Base-by-base conservation (phyloP, 441 rosid species). In the Euphorbia schlechtendalii region DNA sequence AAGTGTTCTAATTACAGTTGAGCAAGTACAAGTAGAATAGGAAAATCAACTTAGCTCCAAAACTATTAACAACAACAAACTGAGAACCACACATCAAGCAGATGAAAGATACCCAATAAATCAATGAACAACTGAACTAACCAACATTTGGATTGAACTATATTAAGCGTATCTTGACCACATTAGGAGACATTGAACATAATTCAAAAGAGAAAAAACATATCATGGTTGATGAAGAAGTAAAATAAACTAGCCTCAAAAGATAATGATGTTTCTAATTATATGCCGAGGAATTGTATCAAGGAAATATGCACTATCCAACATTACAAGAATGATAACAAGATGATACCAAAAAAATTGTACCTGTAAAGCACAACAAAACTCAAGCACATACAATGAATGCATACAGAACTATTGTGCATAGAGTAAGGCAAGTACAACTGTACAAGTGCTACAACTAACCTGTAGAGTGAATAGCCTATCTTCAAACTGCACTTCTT, bases 401-500 rank as follows among this genome's bases (percentile, higher is more conserved):
- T 18, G 12, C 51, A 38, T 8, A 11, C 4, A 15, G 61, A 15
- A 11, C 45, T 63, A 21, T 17, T 32, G 32, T 60, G 46, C 21
- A 17, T 14, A 14, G 12, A 63, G 24, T 8, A 49, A 20, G n/a
- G n/a, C n/a, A n/a, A n/a, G n/a, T n/a, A n/a, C n/a, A n/a, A n/a
- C n/a, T n/a, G n/a, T n/a, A 21, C n/a, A 28, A 10, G 17, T 18
- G 57, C 18, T 27, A 45, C 96, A 21, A 62, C 69, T 1, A 67
- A 91, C 97, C 92, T 88, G 97, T 78, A 91, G 74, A 54, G 97
- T 91, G 74, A 92, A 89, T 65, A 85, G 75, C 78, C 90, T 88
- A 71, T 92, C 98, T 70, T 87, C 96, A 76, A 85, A 83, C 68
- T 92, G 96, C 61, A 92, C 94, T 82, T 85, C 90, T 79, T 85